Evolutionary conservation across 1,284 basidiomycete genomes (phyloP).

Genomic region (Apiotrichum akiyoshidainum): DNA sequence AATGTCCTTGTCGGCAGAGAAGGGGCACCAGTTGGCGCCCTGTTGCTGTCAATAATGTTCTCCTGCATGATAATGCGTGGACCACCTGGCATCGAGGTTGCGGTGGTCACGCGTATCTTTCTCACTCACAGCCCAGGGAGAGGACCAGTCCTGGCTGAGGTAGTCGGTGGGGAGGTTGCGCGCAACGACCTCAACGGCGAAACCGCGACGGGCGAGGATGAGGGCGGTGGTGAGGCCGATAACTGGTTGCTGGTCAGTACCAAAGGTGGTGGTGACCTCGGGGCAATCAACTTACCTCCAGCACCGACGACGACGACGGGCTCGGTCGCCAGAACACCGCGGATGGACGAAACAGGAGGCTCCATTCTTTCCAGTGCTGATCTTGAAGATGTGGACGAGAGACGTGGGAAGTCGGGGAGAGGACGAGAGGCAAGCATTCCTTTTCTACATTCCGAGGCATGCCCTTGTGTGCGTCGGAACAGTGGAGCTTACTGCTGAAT

Average conservation of each 20-base stretch:
- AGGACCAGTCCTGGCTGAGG: constrained; percentile 21
- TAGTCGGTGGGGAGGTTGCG: constrained; percentile 14
- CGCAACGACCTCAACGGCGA: constrained; percentile 12
- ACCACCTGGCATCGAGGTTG: too few relatives aligned
- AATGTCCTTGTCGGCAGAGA: constrained; percentile 11
- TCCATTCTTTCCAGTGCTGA: not conserved
- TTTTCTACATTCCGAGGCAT: too few relatives aligned
- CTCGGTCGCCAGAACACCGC: not conserved
- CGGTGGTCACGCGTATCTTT: not conserved
- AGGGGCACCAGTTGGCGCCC: constrained; percentile 21
- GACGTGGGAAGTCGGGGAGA: not conserved
- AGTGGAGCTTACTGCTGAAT: too few relatives aligned
- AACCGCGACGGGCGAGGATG: constrained; percentile 18
- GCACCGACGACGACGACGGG: constrained; percentile 21
- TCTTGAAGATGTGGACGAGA: not conserved
- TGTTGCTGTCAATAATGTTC: not conserved
- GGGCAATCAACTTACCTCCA: constrained; percentile 9
- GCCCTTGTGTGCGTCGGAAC: too few relatives aligned
- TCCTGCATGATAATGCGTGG: too few relatives aligned
- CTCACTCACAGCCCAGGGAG: constrained; percentile 22
- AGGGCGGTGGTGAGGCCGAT: constrained; percentile 24
- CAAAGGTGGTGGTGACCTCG: too few relatives aligned
- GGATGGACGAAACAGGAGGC: not conserved
- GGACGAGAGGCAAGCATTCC: too few relatives aligned
- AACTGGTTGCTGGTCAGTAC: constrained; percentile 8